Evolutionary conservation across 768 basidiomycete species (phyloP), one percentile per base, ranked within the genome.

Genomic region (Pholiota conissans): DNA sequence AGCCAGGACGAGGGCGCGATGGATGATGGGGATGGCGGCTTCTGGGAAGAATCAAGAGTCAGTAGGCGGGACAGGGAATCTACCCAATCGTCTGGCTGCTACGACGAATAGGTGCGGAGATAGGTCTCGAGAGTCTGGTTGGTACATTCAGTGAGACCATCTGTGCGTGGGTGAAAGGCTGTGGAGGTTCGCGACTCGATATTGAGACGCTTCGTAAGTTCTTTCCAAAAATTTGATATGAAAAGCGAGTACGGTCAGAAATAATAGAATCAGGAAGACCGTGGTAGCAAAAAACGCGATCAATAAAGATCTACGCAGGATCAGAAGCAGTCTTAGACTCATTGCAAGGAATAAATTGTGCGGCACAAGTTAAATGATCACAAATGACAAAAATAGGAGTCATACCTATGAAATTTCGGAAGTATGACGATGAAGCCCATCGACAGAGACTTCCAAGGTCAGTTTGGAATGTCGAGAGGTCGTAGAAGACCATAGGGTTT

Each of bases 401-500:
- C 67, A 56, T 67, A 77, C 4, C 71, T 71, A 47, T 74, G 64
- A 7, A 74, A 75, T 0, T 51, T 45, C 0, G 78, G 79, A 0
- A 82, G 73, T 54, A 74, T 71, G 46, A 69, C 73, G 18, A 80
- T 74, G 59, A 77, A 76, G 49, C 79, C 76, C 73, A 79, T 77
- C 0, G 69, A 68, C 24, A 79, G 71, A 3, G 71, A 68, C 26
- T 65, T 54, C 75, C 76, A 78, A 10, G 74, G 78, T 13, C 63
- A 62, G 1, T 59, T 9, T 0, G 74, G 76, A 24, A 74, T 69
- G 48, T 69, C 61, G 64, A 80, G 66, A 49, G 73, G 72, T 55
- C 73, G 56, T 20, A 78, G 63, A 5, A 64, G 50, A 0, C 79
- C 77, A 55, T 73, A 74, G 8, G 75, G 74, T 30, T 69, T 63